Conservation (phyloP, 257 asterid genomes). For the Oldenlandia corymbosa region DNA sequence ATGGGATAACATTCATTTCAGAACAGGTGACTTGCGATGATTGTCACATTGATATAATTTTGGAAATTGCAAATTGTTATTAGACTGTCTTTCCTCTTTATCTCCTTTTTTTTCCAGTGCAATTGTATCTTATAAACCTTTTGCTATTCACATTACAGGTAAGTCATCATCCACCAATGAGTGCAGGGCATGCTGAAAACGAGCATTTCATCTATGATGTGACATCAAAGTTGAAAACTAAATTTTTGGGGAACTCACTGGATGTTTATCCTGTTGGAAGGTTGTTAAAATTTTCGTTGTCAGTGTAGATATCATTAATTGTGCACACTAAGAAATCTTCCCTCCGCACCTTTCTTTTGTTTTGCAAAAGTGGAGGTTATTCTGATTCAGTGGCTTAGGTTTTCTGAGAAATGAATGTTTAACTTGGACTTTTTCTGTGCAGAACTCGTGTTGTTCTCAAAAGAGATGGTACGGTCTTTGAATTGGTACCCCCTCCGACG, state of each 20-base stretch:
- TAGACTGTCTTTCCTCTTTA: too few relatives aligned
- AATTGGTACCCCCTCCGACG: slow-evolving; percentile 95
- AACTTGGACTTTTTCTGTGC: slow-evolving; percentile 21
- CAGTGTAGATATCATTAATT: not conserved
- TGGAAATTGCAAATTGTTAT: not conserved
- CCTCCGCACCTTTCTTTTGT: not conserved
- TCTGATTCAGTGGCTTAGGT: not conserved
- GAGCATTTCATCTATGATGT: slow-evolving; percentile 83
- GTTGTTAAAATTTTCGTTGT: slow-evolving; percentile 29
- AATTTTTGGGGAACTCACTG: slow-evolving; percentile 83
- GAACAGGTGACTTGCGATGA: slow-evolving; percentile 60
- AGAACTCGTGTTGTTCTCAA: slow-evolving; percentile 89
- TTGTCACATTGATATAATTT: not conserved
- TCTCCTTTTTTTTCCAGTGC: not conserved
- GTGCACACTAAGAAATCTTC: not conserved
- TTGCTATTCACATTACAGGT: slow-evolving; percentile 25
- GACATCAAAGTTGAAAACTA: slow-evolving; percentile 86
- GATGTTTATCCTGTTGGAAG: slow-evolving; percentile 99
- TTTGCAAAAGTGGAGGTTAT: not conserved
- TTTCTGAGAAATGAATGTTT: not conserved
- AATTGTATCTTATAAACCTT: not conserved
- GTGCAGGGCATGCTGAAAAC: slow-evolving; percentile 97
- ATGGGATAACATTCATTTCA: slow-evolving; percentile 73
- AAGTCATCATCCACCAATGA: slow-evolving; percentile 95
- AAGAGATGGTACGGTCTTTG: slow-evolving; percentile 69